phyloP scores from a whole-genome alignment of 192 early-diverging fungal genomes.

The Backusella liffmaniae region DNA sequence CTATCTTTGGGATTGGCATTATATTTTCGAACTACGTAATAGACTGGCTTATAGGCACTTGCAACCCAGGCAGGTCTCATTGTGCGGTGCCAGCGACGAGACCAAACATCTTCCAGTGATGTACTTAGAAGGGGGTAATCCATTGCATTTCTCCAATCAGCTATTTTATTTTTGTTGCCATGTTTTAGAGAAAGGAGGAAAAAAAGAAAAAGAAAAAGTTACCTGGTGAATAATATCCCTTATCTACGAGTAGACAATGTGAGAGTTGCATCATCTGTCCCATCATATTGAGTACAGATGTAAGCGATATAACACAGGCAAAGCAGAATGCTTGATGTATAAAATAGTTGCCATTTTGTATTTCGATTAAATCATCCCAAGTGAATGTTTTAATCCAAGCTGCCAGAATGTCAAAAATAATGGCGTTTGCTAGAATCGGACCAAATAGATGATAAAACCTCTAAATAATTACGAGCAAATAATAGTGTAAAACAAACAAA shows the following conservation, averaged over 20 bases:
- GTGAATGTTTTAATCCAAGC: conserved; percentile 12
- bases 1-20: neutral
- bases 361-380: conserved; percentile 1
- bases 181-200: neutral
- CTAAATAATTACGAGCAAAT: conserved; percentile 1
- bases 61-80: conserved; percentile 11
- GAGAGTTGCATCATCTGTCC: conserved; percentile 10
- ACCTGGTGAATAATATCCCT: conserved; percentile 18
- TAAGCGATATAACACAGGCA: neutral
- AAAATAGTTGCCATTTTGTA: neutral
- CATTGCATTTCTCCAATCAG: conserved; percentile 17
- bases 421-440: neutral
- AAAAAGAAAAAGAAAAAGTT: neutral
- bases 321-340: neutral
- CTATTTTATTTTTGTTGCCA: neutral
- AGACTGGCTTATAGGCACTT: conserved; percentile 11
- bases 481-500: neutral
- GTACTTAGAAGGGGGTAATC: conserved; percentile 8
- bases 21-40: conserved; percentile 3
- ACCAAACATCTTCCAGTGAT: conserved; percentile 19
- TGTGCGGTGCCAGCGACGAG: conserved; percentile 18
- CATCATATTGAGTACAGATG: neutral
- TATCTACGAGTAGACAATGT: conserved; percentile 3
- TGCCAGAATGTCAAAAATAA: neutral
- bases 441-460: conserved; percentile 16